Base-by-base conservation (phyloP, 164 flowering plant species). In the Stephania japonica region DNA sequence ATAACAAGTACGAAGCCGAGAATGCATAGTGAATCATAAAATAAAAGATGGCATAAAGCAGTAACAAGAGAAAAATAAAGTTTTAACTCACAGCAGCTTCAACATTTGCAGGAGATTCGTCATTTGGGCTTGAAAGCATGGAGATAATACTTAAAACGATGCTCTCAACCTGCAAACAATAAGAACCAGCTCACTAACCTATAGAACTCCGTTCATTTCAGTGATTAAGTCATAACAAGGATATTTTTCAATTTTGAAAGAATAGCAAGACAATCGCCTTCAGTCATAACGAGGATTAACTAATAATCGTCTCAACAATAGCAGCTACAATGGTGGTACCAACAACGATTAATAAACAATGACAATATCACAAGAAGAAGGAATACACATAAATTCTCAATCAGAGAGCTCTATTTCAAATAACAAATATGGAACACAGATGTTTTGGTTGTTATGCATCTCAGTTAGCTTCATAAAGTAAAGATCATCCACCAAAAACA, bases 21-120 rank as follows among this genome's bases (percentile, higher is more conserved):
- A n/a, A 56, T 19, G 19, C 6, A 16, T 18, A 56, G 6, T 10
- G 62, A 19, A 56, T 56, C 16, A 16, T 56, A 56, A 65, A 65
- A 66, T 0, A n/a, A 66, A 66, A 66, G 44, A n/a, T 27, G 38
- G 18, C 23, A 32, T 19, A 27, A 66, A 3, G 38, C 21, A 14
- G 19, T 7, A 26, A 2, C 42, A 42, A 43, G 12, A n/a, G n/a
- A 8, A 32, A 14, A 27, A 13, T 27, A 19, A 13, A 44, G 5
- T 38, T 19, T 56, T 19, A 16, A 88, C 94, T 84, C 84, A 91
- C 97, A 9, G 97, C 97, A 63, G 97, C 97, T 81, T 91, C 97
- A 67, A 93, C 90, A 81, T 91, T 91, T 70, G 98, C 97, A 10
- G 97, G 97, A 53, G 97, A 91, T 80, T 92, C 98, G 47, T 91